A percentile compares a stretch with the other conserved stretches of the same genome.
Conservation (phyloP, 306 rosid species). For the Mimosa bimucronata region DNA sequence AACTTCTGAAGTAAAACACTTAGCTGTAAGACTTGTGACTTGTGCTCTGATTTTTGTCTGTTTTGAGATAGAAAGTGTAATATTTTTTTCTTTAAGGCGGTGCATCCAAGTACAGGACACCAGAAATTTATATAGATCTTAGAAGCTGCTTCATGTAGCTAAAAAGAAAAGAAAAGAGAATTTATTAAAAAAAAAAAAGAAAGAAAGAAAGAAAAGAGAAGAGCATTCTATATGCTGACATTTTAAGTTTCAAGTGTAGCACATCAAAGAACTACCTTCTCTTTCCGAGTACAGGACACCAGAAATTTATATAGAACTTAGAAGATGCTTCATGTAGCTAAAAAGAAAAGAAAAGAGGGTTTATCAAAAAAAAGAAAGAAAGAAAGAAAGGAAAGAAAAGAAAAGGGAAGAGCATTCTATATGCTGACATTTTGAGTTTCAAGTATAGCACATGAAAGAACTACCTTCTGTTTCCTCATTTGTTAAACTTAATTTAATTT, state of each 20-base stretch:
- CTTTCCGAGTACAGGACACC: slow-evolving; percentile 16
- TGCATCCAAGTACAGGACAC: neutral
- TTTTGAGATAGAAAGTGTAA: slow-evolving; percentile 15
- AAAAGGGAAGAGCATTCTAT: neutral
- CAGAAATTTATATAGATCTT: neutral
- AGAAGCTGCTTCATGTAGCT: neutral
- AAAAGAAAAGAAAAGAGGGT: neutral
- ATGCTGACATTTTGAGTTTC: neutral
- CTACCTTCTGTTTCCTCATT: slow-evolving; percentile 23
- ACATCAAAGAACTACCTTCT: slow-evolving; percentile 20
- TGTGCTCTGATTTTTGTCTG: slow-evolving; percentile 18
- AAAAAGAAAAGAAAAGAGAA: neutral
- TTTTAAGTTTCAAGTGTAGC: slow-evolving; percentile 14
- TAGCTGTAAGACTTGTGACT: slow-evolving; percentile 67
- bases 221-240: neutral
- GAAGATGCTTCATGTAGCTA: neutral
- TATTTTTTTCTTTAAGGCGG: slow-evolving; percentile 10
- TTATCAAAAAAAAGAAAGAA: too few species aligned
- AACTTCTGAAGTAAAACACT: slow-evolving; percentile 80
- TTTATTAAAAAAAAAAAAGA: too few species aligned
- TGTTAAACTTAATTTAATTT: slow-evolving; percentile 21
- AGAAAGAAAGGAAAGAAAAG: too few species aligned
- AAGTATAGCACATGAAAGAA: slow-evolving; percentile 32
- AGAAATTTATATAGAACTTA: neutral
- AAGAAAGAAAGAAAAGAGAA: neutral